These are phyloP conservation scores for Thinopyrum elongatum DNA, from an alignment of 176 grass and related monocot species.

Conservation along the genomic window DNA sequence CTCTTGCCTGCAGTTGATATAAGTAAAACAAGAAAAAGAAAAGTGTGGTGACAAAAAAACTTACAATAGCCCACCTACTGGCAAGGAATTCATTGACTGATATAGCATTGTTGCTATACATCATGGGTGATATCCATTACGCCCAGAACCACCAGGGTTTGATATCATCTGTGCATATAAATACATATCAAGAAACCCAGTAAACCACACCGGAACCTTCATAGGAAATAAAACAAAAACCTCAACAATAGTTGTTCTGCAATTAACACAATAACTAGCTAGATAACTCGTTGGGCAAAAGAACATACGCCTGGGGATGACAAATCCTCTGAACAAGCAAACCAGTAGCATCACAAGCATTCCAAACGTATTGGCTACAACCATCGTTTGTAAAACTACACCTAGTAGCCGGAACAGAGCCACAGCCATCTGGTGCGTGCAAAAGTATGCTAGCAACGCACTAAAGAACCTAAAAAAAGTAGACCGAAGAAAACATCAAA, in stretches of 20 bases:
- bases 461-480: conserved; percentile 51
- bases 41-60: neutral
- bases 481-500: neutral
- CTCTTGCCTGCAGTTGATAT: neutral
- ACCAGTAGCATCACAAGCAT: conserved; percentile 44
- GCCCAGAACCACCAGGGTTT: conserved; percentile 58
- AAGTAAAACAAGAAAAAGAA: neutral
- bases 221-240: neutral
- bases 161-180: conserved; percentile 17
- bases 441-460: conserved; percentile 37
- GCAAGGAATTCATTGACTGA: conserved; percentile 59
- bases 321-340: conserved; percentile 61
- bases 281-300: neutral
- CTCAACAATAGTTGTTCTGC: neutral
- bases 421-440: conserved; percentile 56
- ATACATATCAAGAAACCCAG: neutral
- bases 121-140: conserved; percentile 61
- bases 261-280: neutral
- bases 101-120: conserved; percentile 59
- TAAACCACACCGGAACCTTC: no score
- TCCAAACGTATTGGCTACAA: conserved; percentile 59
- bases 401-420: conserved; percentile 57
- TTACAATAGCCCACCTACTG: conserved; percentile 45
- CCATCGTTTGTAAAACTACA: conserved; percentile 49
- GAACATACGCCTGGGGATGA: conserved; percentile 48